Evolutionary conservation across 164 flowering plant species (phyloP).

Genomic region (Malania oleifera): DNA sequence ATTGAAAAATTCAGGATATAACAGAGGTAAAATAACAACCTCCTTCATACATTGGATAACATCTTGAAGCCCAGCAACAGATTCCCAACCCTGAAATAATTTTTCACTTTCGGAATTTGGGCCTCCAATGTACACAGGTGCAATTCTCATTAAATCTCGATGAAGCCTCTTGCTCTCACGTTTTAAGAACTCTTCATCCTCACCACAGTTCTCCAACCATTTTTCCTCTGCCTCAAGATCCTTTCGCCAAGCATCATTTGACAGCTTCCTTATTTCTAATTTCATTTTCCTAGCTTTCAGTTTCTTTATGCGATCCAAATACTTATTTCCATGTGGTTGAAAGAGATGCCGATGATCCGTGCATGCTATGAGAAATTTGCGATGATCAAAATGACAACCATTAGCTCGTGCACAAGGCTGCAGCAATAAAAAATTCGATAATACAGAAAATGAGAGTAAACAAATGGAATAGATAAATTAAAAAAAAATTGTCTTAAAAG

Average conservation of each 20-base stretch:
- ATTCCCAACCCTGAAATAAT: constrained; percentile 82
- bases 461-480: neutral
- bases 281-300: constrained; percentile 77
- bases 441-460: constrained; percentile 2
- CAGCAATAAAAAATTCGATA: constrained; percentile 16
- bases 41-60: constrained; percentile 91
- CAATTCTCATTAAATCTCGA: constrained; percentile 84
- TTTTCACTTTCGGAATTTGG: constrained; percentile 39
- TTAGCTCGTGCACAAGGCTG: constrained; percentile 97
- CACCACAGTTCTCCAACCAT: constrained; percentile 98
- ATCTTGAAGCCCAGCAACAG: constrained; percentile 95
- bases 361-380: constrained; percentile 95
- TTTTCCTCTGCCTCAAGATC: constrained; percentile 94
- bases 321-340: constrained; percentile 66
- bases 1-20: constrained; percentile 84
- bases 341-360: constrained; percentile 78
- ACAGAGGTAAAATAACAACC: constrained; percentile 85
- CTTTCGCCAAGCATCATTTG: constrained; percentile 78
- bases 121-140: constrained; percentile 92
- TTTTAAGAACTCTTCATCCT: constrained; percentile 96
- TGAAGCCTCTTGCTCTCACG: constrained; percentile 96
- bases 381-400: constrained; percentile 91
- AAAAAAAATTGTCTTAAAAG: too few relatives aligned
- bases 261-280: constrained; percentile 61
- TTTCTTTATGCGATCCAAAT: constrained; percentile 46